Evolutionary conservation across 768 basidiomycete species (phyloP), one percentile per base, ranked within the genome.

Genomic region (Lyophyllum decastes): DNA sequence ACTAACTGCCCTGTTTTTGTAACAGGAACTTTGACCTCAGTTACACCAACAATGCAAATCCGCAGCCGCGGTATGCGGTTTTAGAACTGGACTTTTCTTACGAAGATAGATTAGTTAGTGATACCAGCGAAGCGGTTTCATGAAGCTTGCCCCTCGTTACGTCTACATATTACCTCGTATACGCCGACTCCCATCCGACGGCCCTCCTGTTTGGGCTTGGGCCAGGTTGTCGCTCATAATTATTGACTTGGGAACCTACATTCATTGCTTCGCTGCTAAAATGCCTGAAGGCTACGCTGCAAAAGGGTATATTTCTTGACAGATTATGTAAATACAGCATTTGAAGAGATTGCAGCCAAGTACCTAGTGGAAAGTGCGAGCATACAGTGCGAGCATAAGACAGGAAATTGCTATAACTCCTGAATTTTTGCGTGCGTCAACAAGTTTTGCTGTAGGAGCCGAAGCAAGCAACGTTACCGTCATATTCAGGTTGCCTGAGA

Each of bases 401-500:
- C 8, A 45, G 27, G 44, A 11, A 26, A 55, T 12, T 17, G 51
- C 58, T 46, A 63, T 35, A 63, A 33, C 47, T 63, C 62, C 63
- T 64, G 14, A 4, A 30, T 9, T 43, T 14, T 24, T 17, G 1
- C 2, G 24, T 27, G 4, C n/a, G 27, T 10, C 11, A 21, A 24
- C 26, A 26, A 44, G 22, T 14, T 40, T 27, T 19, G 19, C 22
- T 16, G 17, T 43, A 12, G 26, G 24, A 4, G 17, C 25, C 34
- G 25, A 30, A 27, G n/a, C 11, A n/a, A 16, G 12, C 27, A 30
- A 16, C 17, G 79, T 63, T 65, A 85, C 85, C 52, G 85, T 92
- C 82, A 90, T 84, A 69, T 82, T 87, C 58, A 92, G 73, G 70
- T 88, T 88, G 45, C 91, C 90, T 24, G 88, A 88, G 56, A 92